Percentiles rank a stretch among this genome's conserved stretches.
These are phyloP conservation scores for Cladosporium sp. DNA, from an alignment of 2,329 filamentous ascomycete species.

Conservation along the genomic window DNA sequence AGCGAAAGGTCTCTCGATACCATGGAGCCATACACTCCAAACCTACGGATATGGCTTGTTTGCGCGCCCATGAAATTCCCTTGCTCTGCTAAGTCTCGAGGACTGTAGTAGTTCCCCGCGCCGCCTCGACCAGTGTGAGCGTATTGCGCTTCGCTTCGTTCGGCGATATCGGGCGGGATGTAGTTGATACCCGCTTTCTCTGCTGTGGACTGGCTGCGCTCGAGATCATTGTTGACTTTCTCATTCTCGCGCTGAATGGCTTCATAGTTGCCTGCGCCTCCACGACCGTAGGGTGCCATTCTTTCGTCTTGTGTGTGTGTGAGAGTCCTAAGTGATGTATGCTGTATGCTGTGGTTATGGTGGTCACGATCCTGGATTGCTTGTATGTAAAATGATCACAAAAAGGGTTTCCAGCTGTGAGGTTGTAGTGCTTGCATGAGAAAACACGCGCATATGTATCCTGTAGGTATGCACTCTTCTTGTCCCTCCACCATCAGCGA, in stretches of 20 bases:
- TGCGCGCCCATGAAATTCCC: slow-evolving; percentile 39
- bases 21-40: too few relatives aligned
- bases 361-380: too few relatives aligned
- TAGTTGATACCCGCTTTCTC: slow-evolving; percentile 22
- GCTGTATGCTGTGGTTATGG: background rate
- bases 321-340: background rate
- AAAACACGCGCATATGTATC: background rate
- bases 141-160: slow-evolving; percentile 37
- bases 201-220: slow-evolving; percentile 37
- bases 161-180: slow-evolving; percentile 17
- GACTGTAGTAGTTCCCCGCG: slow-evolving; percentile 50
- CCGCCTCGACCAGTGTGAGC: slow-evolving; percentile 49
- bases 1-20: background rate
- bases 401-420: background rate
- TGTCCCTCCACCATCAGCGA: background rate
- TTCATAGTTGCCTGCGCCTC: slow-evolving; percentile 49
- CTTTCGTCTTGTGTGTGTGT: background rate
- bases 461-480: too few relatives aligned
- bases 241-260: slow-evolving; percentile 28
- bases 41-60: slow-evolving; percentile 23
- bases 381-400: background rate
- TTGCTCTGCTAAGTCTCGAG: slow-evolving; percentile 39
- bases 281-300: slow-evolving; percentile 37
- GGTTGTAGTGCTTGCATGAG: background rate
- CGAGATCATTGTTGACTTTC: slow-evolving; percentile 40